These are phyloP conservation scores for Moniliella sp. DNA, from an alignment of 1,284 basidiomycete species.

Conservation along the genomic window DNA sequence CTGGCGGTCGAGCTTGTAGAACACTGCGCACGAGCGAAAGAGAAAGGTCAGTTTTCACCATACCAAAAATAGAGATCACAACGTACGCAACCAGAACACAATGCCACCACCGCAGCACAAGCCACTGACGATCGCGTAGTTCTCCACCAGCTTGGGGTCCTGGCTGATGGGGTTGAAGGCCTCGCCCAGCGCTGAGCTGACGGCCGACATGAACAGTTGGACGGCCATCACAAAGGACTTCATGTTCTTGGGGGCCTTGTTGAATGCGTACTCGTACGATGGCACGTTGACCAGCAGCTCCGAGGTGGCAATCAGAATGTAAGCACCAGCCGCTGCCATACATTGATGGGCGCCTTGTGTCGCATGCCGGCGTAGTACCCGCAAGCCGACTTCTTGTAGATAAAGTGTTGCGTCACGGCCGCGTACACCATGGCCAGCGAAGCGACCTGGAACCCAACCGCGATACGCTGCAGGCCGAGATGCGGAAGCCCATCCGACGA, in stretches of 20 bases:
- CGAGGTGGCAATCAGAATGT: conserved; percentile 37
- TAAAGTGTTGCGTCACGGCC: conserved; percentile 43
- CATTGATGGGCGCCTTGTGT: conserved; percentile 16
- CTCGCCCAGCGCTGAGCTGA: conserved; percentile 39
- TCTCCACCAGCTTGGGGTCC: conserved; percentile 41
- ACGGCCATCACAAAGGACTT: conserved; percentile 33
- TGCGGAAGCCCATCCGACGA: conserved; percentile 45
- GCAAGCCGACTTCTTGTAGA: conserved; percentile 41
- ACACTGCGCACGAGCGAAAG: background rate
- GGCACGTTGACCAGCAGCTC: conserved; percentile 66
- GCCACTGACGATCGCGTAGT: conserved; percentile 40
- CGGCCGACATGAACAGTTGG: conserved; percentile 48
- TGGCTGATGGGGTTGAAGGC: conserved; percentile 41
- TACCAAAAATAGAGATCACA: background rate
- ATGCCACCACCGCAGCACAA: conserved; percentile 39
- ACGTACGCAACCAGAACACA: conserved; percentile 46
- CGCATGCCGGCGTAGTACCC: conserved; percentile 15
- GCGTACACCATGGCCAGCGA: conserved; percentile 43
- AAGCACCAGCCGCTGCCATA: conserved; percentile 37
- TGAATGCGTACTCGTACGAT: conserved; percentile 63
- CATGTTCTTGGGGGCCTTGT: conserved; percentile 40
- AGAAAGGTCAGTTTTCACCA: background rate
- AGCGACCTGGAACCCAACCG: conserved; percentile 40
- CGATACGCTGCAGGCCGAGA: conserved; percentile 29
- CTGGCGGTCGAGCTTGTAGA: background rate